Evolutionary conservation across 75 land plant species (phyloP), one percentile per base, ranked within the genome.

Genomic region (Selaginella moellendorffii): DNA sequence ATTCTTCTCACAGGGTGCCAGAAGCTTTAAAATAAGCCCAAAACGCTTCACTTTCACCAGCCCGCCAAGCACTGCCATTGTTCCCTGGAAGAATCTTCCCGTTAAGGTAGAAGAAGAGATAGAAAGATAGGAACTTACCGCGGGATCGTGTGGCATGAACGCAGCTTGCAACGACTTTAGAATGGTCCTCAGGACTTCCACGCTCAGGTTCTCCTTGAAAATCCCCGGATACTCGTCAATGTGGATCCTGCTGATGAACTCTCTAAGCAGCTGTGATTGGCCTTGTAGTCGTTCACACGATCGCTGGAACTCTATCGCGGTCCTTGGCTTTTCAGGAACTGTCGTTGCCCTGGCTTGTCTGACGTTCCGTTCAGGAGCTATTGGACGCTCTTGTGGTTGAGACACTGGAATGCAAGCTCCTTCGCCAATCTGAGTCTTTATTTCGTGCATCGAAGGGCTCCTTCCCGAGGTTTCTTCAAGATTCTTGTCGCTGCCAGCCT

Each of bases 241-340:
- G 20, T 53, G 51, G 19, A 73, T 68, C 2, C 53, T 28, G 17
- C 62, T 70, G 22, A 73, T 19, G 46, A 60, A 73, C 27, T 73
- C 28, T n/a, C 54, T 69, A 2, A 63, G 51, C 2, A 62, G 17
- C 23, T 52, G 12, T 42, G 70, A 65, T 27, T 67, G 26, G 20
- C 53, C 53, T 24, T 31, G 25, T 19, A 73, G 54, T 1, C 22
- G 22, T 19, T 29, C 24, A 29, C 64, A 67, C 2, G 29, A 52
- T 27, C 70, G 19, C 58, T 73, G 69, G 30, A 73, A 73, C 26
- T 73, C 75, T 10, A 73, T 26, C n/a, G 65, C 70, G 24, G 70
- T 67, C 21, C 0, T 54, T 19, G 75, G 75, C 27, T 46, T 51
- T n/a, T 10, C 52, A 52, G 28, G 63, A 0, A 46, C 14, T n/a